Base-by-base conservation (phyloP, 2,329 filamentous ascomycete genomes). In the Colletotrichum filicis region DNA sequence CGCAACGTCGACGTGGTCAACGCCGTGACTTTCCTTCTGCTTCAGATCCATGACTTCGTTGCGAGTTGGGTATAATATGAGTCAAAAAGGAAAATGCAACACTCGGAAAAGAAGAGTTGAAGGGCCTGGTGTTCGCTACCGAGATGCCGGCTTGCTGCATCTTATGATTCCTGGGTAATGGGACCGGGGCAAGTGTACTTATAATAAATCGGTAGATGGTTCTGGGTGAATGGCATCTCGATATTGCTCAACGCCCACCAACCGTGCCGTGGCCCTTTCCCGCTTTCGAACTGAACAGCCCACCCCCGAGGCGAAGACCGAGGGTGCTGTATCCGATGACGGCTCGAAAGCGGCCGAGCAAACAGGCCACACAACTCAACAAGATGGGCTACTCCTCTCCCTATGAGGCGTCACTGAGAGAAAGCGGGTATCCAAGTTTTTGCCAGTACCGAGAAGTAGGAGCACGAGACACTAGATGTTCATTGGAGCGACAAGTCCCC, bases 401-500 rank as follows among this genome's bases (percentile, higher is more conserved):
- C 49, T 42, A 32, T 30, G 66, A 69, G 52, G 66, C 32, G 30
- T 73, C 59, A 14, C n/a, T 16, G 49, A 52, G 26, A 19, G 66
- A 59, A 37, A 59, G 63, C 42, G 49, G 58, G 8, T n/a, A 19
- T 16, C 49, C 35, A 49, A 49, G 42, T 49, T 49, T 22, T 49
- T 49, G 19, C 19, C 42, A 49, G 42, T n/a, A 49, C 19, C 19
- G 42, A 22, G 19, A 52, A 8, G 11, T 8, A 56, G 24, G 35
- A 60, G 30, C 59, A 42, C 66, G n/a, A 64, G 53, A 62, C 42
- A 9, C 66, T 72, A 28, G 53, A 56, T 28, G 42, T 37, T 63
- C 59, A 69, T 69, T 69, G 70, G 66, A 60, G 58, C 42, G 66
- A 59, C 22, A 28, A 26, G 22, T 37, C 66, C 59, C 59, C 66